These are phyloP conservation scores for Apocynum venetum DNA, from an alignment of 257 asterid genomes.

Conservation along the genomic window DNA sequence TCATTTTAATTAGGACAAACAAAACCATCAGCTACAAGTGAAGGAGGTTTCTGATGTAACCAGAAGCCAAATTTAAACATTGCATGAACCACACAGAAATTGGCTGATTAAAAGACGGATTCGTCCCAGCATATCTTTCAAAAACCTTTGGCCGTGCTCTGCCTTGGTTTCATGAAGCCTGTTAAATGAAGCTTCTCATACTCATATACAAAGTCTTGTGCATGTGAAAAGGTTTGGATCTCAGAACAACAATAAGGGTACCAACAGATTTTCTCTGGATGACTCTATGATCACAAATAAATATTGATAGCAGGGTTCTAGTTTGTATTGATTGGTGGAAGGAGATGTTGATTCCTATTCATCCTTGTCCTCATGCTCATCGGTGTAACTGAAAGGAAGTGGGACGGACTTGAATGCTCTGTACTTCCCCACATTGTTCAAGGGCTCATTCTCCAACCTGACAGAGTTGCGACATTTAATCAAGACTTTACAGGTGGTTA, in stretches of 20 bases:
- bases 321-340: neutral
- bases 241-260: neutral
- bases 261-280: neutral
- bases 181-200: neutral
- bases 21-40: too few species aligned
- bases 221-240: neutral
- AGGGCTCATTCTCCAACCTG: constrained; percentile 89
- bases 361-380: constrained; percentile 35
- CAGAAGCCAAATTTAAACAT: too few species aligned
- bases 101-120: neutral
- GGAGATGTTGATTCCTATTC: constrained; percentile 12
- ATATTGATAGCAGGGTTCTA: neutral
- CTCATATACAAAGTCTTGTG: neutral
- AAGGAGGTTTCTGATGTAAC: too few species aligned
- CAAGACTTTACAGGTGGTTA: neutral
- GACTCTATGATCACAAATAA: neutral
- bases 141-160: neutral
- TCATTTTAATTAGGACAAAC: too few species aligned
- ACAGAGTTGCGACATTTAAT: neutral
- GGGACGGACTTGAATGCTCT: constrained; percentile 86
- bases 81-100: too few species aligned
- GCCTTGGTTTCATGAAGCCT: neutral
- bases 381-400: constrained; percentile 62
- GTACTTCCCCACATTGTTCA: constrained; percentile 73
- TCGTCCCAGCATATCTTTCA: neutral